Conservation (phyloP, 2,329 filamentous ascomycete genomes). For the Ceratocystis variospora region DNA sequence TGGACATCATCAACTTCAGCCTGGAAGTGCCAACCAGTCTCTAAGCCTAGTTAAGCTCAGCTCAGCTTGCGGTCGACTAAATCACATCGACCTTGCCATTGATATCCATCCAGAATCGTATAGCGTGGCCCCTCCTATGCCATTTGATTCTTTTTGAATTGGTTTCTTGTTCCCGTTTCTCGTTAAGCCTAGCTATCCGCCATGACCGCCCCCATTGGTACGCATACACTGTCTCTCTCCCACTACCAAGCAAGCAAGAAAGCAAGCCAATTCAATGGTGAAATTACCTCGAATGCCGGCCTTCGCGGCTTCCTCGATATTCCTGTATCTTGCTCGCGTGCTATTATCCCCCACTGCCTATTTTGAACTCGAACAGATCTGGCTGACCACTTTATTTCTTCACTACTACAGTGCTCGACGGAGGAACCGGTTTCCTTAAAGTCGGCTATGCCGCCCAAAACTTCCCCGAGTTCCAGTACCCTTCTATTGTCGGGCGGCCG, state of each 20-base stretch:
- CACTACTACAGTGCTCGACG: conserved; percentile 69
- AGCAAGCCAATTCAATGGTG: not conserved
- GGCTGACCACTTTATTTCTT: conserved; percentile 16
- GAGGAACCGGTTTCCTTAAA: conserved; percentile 98
- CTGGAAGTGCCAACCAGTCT: not conserved
- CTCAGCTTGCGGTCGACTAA: not conserved
- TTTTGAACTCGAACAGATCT: conserved; percentile 12
- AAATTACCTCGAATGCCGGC: not conserved
- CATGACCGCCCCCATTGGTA: conserved; percentile 16
- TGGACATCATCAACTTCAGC: conserved; percentile 4
- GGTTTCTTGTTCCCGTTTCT: not conserved
- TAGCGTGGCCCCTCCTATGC: not conserved
- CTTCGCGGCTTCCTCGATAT: not conserved
- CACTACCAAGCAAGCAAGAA: not conserved
- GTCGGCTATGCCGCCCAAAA: conserved; percentile 98
- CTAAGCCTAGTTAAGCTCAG: not conserved
- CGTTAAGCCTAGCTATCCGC: not conserved
- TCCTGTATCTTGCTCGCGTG: not conserved
- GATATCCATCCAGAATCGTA: not conserved
- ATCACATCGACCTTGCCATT: not conserved
- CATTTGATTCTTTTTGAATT: not conserved
- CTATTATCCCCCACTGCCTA: not conserved
- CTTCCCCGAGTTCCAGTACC: conserved; percentile 97
- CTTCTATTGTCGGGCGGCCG: conserved; percentile 92
- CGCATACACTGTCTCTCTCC: not conserved